phyloP scores from a whole-genome alignment of 306 rosid species.

The Senna siamea region DNA sequence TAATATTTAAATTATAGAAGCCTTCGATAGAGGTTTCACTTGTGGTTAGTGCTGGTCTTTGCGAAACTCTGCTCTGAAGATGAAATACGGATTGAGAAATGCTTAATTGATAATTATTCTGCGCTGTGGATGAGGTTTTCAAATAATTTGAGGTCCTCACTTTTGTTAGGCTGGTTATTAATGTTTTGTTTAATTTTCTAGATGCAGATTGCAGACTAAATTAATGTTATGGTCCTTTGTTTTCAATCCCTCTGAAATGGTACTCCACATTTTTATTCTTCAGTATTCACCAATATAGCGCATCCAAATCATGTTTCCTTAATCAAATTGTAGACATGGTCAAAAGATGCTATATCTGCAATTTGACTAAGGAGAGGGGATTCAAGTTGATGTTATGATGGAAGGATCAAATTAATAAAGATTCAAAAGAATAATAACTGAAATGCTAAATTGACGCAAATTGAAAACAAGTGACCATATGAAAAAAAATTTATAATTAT shows the following conservation, averaged over 20 bases:
- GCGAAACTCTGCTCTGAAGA: not conserved
- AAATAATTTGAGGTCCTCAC: not conserved
- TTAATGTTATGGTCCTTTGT: not conserved
- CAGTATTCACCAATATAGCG: not conserved
- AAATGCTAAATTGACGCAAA: not conserved
- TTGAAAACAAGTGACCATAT: not conserved
- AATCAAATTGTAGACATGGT: not conserved
- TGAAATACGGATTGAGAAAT: not conserved
- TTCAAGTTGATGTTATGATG: not conserved
- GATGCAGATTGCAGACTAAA: not conserved
- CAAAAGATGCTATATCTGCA: not conserved
- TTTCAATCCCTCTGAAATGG: not conserved
- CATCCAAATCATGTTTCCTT: not conserved
- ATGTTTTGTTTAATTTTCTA: not conserved
- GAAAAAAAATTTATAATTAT: too few relatives aligned
- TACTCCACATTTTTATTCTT: not conserved
- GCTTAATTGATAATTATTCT: not conserved
- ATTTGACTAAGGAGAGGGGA: not conserved
- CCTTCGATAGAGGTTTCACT: not conserved
- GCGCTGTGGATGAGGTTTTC: not conserved
- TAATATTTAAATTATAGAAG: not conserved
- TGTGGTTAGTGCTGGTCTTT: not conserved
- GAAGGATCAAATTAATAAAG: not conserved
- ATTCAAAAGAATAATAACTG: too few relatives aligned
- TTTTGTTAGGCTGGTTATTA: not conserved